Percentiles rank a stretch among this genome's conserved stretches.
Evolutionary conservation across 2,329 filamentous ascomycete genomes (phyloP).

Genomic region (Aaosphaeria pasadenensis): DNA sequence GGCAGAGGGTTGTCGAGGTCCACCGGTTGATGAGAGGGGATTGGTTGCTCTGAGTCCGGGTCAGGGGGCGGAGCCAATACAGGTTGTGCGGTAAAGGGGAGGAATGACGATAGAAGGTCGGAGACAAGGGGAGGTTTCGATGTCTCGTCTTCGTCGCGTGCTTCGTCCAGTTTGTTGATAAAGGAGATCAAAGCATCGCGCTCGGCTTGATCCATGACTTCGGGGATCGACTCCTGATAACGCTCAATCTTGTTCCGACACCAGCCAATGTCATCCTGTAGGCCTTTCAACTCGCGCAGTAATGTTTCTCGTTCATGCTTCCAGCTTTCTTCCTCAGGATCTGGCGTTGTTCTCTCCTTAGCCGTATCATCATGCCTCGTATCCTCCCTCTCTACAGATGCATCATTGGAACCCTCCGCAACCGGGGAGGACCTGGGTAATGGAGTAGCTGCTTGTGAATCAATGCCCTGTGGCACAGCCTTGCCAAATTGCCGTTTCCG

Average conservation of each 20-base stretch:
- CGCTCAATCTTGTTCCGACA: slow-evolving; percentile 2
- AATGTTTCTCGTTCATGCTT: slow-evolving; percentile 29
- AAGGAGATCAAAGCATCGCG: neutral
- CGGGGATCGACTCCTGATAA: neutral
- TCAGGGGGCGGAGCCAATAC: slow-evolving; percentile 21
- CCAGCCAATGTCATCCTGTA: slow-evolving; percentile 30
- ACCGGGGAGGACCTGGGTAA: neutral
- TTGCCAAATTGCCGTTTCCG: slow-evolving; percentile 7
- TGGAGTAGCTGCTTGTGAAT: slow-evolving; percentile 3
- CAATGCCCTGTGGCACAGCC: slow-evolving; percentile 13
- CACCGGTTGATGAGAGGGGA: slow-evolving; percentile 63
- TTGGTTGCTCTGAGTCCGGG: slow-evolving; percentile 31
- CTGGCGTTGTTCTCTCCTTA: slow-evolving; percentile 3
- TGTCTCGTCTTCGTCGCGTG: slow-evolving; percentile 13
- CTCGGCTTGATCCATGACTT: neutral
- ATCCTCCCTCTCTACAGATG: neutral
- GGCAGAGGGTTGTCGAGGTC: slow-evolving; percentile 63
- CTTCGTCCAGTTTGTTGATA: slow-evolving; percentile 17
- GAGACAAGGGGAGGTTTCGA: slow-evolving; percentile 20
- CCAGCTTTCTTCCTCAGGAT: slow-evolving; percentile 24
- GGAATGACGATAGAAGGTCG: slow-evolving; percentile 37
- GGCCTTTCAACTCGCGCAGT: slow-evolving; percentile 21
- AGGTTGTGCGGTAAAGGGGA: slow-evolving; percentile 33
- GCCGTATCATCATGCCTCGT: neutral
- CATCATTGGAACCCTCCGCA: neutral